Evolutionary conservation across 441 rosid genomes (phyloP), one percentile per base, ranked within the genome.

Genomic region (Metrosideros polymorpha): DNA sequence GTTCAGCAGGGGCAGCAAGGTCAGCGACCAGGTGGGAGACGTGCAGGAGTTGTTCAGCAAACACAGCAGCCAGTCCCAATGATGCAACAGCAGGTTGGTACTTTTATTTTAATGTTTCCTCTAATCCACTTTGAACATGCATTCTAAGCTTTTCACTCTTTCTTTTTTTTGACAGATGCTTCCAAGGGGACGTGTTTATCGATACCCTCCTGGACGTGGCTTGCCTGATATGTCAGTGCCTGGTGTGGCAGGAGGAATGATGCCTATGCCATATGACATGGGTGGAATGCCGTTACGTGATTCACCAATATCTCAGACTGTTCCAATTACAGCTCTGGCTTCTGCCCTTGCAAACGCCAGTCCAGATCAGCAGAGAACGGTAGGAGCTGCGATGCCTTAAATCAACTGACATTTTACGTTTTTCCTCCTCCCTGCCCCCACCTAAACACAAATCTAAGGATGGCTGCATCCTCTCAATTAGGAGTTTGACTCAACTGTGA

Each of bases 291-390:
- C 91, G 6, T 42, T 93, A 82, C 92, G 93, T n/a, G 93, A 92
- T 82, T 85, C 90, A 45, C 82, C 90, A 18, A 76, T 90, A 83
- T 86, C 96, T 56, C 98, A 92, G 87, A 85, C 93, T 52, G 83
- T 96, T 87, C 98, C 98, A 1, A 91, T 94, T 75, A 93, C 93
- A 84, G 95, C 99, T 87, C 89, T 96, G 92, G 95, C 98, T 82
- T 88, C 94, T 86, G 94, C 96, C 27, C 98, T 96, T 85, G 99
- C 99, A 59, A 95, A 95, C 91, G 94, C 98, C 66, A 50, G 91
- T 54, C 95, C 97, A 14, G 98, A 94, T 54, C 95, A 94, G 89
- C 98, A 95, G 94, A 93, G 98, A 85, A 94, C 95, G 89, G 98
- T 96, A 83, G 18, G 55, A 55, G 79, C 47, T 24, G 14, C 2